phyloP scores from a whole-genome alignment of 1,284 basidiomycete genomes.

The Austroboletus rostrupii region DNA sequence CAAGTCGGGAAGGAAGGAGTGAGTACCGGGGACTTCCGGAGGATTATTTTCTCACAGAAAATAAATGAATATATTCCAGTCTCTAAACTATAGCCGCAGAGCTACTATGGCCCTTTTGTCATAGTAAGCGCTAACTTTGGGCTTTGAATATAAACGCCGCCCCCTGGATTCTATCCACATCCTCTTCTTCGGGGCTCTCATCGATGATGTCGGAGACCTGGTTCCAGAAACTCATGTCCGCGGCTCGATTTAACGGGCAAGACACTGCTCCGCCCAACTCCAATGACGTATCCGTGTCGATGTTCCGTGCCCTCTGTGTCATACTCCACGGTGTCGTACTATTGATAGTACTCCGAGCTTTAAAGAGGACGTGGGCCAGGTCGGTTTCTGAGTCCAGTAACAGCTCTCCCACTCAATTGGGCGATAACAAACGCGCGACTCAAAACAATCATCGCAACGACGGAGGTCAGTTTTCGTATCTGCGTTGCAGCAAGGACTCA shows the following conservation, averaged over 20 bases:
- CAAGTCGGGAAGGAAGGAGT: conserved; percentile 9
- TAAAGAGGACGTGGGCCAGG: conserved; percentile 15
- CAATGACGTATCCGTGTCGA: conserved; percentile 21
- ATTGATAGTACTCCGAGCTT: conserved; percentile 9
- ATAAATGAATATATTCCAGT: not conserved
- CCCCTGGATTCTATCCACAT: not conserved
- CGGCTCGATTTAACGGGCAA: not conserved
- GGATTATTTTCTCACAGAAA: conserved; percentile 7
- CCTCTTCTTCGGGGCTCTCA: not conserved
- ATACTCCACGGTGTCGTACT: conserved; percentile 15
- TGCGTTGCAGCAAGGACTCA: conserved; percentile 4
- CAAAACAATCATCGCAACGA: conserved; percentile 22
- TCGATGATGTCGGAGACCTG: conserved; percentile 9
- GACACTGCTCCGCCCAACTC: conserved; percentile 13
- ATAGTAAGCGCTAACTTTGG: too few relatives aligned
- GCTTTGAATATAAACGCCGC: not conserved
- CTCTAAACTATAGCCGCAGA: too few relatives aligned
- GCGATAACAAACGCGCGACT: conserved; percentile 2
- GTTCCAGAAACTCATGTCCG: conserved; percentile 14
- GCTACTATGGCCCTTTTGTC: too few relatives aligned
- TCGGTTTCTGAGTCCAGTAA: not conserved
- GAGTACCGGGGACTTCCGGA: conserved; percentile 29
- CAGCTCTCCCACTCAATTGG: not conserved
- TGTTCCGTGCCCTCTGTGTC: conserved; percentile 13
- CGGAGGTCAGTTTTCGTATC: conserved; percentile 19